These are phyloP conservation scores for Penicillium sp. DNA, from an alignment of 2,329 filamentous ascomycete species.

Conservation along the genomic window DNA sequence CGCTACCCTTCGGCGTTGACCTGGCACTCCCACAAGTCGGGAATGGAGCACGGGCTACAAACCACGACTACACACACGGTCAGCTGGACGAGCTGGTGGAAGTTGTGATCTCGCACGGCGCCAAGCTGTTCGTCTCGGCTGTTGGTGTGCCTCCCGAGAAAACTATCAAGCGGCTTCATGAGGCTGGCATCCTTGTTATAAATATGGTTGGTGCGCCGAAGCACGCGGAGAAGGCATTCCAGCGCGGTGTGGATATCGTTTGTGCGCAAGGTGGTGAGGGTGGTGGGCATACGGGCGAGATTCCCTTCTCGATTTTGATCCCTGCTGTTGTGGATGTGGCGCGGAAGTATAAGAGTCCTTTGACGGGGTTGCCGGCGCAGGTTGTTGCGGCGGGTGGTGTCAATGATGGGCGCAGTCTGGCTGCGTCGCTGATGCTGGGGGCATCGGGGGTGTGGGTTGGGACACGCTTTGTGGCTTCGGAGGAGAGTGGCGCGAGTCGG, in stretches of 20 bases:
- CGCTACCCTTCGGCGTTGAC: constrained; percentile 83
- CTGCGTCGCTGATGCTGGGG: constrained; percentile 79
- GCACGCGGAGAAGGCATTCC: constrained; percentile 83
- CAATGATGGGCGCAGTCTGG: constrained; percentile 73
- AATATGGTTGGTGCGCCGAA: constrained; percentile 96
- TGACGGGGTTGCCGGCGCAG: constrained; percentile 66
- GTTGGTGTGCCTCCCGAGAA: constrained; percentile 76
- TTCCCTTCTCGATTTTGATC: constrained; percentile 79
- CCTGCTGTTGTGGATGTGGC: constrained; percentile 85
- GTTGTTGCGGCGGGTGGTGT: constrained; percentile 90
- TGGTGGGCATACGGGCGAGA: constrained; percentile 85
- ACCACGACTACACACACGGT: constrained; percentile 91
- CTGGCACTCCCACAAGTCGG: constrained; percentile 87
- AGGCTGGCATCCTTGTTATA: constrained; percentile 79
- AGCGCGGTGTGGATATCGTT: constrained; percentile 81
- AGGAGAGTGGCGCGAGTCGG: constrained; percentile 74
- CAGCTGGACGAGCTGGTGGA: constrained; percentile 83
- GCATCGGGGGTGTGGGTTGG: constrained; percentile 91
- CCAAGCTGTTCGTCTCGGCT: constrained; percentile 77
- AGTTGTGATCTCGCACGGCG: constrained; percentile 78
- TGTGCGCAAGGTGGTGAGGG: constrained; percentile 92
- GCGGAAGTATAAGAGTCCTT: constrained; percentile 61
- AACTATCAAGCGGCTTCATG: constrained; percentile 72
- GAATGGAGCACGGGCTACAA: constrained; percentile 76
- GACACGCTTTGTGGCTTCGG: constrained; percentile 80